A percentile compares a stretch with the other conserved stretches of the same genome.
Conservation (phyloP, 192 early-diverging fungal genomes). For the Dispira simplex region DNA sequence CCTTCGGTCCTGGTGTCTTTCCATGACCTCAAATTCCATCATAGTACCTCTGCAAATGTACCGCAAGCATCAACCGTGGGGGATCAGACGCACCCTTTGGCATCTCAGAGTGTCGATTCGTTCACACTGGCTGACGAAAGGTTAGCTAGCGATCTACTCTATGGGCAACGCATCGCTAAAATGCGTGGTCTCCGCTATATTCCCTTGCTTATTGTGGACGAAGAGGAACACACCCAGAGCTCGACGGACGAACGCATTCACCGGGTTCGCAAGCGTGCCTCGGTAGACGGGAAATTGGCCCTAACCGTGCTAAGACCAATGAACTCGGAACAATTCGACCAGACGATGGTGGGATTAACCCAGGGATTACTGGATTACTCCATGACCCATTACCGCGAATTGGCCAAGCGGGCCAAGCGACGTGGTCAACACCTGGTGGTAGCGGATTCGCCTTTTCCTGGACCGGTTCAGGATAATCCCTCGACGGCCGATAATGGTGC, state of each 20-base stretch:
- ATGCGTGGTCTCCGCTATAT: neutral
- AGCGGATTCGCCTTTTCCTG: conserved; percentile 3
- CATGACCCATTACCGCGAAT: conserved; percentile 59
- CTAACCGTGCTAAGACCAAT: conserved; percentile 17
- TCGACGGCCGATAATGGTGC: conserved; percentile 10
- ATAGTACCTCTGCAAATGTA: conserved; percentile 12
- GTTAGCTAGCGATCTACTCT: conserved; percentile 3
- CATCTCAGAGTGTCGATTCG: neutral
- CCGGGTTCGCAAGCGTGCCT: conserved; percentile 31
- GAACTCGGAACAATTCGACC: neutral
- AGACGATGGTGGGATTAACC: conserved; percentile 1
- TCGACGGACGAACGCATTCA: conserved; percentile 23
- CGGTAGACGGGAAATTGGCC: conserved; percentile 37
- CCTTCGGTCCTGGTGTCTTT: conserved; percentile 54
- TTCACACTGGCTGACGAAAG: conserved; percentile 8
- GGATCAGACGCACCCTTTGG: neutral
- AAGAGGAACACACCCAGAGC: conserved; percentile 2
- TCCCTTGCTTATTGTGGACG: neutral
- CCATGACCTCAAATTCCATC: conserved; percentile 46
- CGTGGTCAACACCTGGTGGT: conserved; percentile 42
- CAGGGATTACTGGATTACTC: conserved; percentile 43
- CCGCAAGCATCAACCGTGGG: neutral
- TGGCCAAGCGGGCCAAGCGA: conserved; percentile 51
- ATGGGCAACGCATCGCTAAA: neutral
- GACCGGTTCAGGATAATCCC: conserved; percentile 10